Evolutionary conservation across 148 eudicot species (phyloP).

Genomic region (Pouteria glomerata): DNA sequence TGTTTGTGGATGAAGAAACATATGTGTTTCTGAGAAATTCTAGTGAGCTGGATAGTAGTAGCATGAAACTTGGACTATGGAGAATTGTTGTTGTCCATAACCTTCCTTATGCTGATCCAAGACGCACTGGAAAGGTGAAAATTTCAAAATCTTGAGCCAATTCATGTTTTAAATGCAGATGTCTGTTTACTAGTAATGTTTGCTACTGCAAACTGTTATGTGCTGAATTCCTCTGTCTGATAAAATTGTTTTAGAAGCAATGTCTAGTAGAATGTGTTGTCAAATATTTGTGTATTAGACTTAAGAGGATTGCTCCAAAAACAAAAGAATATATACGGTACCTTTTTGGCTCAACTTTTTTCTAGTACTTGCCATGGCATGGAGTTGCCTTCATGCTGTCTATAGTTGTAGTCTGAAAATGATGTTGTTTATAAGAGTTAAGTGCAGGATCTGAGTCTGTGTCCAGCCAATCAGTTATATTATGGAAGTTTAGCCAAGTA

Average conservation of each 20-base stretch:
- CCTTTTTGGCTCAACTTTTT: too few relatives aligned
- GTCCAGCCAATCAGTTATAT: too few relatives aligned
- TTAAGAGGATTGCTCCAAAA: too few relatives aligned
- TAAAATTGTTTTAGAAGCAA: not conserved
- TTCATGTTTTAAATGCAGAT: not conserved
- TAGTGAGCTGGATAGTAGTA: slow-evolving; percentile 41
- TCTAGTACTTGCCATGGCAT: not conserved
- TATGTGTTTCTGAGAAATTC: slow-evolving; percentile 57
- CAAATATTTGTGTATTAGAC: not conserved
- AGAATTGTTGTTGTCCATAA: slow-evolving; percentile 69
- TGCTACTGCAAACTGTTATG: not conserved
- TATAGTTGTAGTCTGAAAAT: not conserved
- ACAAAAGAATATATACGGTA: too few relatives aligned
- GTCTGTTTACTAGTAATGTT: not conserved
- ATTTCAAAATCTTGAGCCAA: not conserved
- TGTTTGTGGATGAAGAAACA: slow-evolving; percentile 85
- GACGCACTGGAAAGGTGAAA: slow-evolving; percentile 83
- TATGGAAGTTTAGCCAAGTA: too few relatives aligned
- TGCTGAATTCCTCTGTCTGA: not conserved
- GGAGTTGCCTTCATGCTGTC: not conserved
- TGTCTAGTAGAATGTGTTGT: not conserved
- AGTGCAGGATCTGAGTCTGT: too few relatives aligned
- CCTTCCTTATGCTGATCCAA: slow-evolving; percentile 77
- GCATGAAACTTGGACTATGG: slow-evolving; percentile 66
- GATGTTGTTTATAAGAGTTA: not conserved